Conservation (phyloP, 2,329 filamentous ascomycete species). For the Periconia sp. region DNA sequence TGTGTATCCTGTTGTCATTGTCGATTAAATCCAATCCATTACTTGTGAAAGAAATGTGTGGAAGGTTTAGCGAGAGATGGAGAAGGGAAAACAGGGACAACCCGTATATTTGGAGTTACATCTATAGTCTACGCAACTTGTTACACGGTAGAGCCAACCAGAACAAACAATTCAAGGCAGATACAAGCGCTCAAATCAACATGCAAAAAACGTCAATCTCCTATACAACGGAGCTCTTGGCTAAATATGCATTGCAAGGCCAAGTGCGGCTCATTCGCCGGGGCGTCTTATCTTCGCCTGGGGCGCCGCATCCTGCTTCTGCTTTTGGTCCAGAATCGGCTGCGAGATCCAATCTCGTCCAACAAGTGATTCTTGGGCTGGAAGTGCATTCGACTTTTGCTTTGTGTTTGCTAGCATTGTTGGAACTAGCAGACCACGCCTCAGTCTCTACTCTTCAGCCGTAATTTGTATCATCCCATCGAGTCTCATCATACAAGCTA, state of each 20-base stretch:
- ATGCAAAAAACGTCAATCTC: not conserved
- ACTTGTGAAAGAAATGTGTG: not conserved
- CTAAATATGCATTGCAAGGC: too few relatives aligned
- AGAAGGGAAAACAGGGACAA: not conserved
- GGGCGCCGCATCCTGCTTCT: too few relatives aligned
- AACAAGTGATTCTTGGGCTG: too few relatives aligned
- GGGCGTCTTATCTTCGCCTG: too few relatives aligned
- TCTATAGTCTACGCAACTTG: not conserved
- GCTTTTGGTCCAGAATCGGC: too few relatives aligned
- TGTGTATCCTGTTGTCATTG: not conserved
- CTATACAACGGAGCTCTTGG: not conserved
- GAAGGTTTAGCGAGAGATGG: not conserved
- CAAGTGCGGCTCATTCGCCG: too few relatives aligned
- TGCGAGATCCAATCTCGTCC: too few relatives aligned
- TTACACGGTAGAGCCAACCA: not conserved
- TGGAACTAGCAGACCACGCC: not conserved
- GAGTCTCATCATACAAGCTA: constrained; percentile 28
- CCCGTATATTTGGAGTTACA: not conserved
- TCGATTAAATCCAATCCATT: not conserved
- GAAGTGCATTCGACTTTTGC: too few relatives aligned
- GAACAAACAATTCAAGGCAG: not conserved
- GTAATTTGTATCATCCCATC: constrained; percentile 39
- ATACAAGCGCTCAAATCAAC: not conserved
- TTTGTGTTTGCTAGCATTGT: too few relatives aligned
- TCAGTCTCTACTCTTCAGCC: constrained; percentile 22